Percentiles rank a stretch among this genome's conserved stretches.
Evolutionary conservation across 2,329 filamentous ascomycete species (phyloP).

Genomic region (Bipolaris cookei): DNA sequence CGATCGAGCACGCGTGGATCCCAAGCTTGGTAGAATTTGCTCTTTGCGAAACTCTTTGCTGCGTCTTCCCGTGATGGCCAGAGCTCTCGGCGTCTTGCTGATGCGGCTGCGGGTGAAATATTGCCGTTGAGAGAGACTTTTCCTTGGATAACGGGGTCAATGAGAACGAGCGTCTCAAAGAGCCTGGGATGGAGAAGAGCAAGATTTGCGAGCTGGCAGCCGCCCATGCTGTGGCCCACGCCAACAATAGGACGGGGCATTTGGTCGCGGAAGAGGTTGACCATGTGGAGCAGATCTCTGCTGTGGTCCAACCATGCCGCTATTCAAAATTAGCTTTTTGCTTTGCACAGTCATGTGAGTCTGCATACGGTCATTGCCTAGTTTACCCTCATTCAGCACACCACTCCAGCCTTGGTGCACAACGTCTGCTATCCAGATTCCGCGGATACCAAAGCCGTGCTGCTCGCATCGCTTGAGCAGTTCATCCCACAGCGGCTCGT

Average conservation of each 20-base stretch:
- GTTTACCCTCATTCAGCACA: conserved; percentile 72
- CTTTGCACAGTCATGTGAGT: not conserved
- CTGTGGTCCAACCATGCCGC: conserved; percentile 86
- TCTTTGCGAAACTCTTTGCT: conserved; percentile 68
- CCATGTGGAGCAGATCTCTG: conserved; percentile 81
- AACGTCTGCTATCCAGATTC: conserved; percentile 91
- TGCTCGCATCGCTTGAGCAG: conserved; percentile 65
- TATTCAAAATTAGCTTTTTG: conserved; percentile 42
- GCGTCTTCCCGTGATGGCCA: conserved; percentile 82
- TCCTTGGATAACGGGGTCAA: conserved; percentile 80
- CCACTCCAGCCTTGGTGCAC: conserved; percentile 82
- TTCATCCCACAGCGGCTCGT: conserved; percentile 91
- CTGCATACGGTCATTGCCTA: conserved; percentile 82
- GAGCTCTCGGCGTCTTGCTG: conserved; percentile 74
- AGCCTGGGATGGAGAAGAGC: conserved; percentile 81
- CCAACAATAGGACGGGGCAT: conserved; percentile 85
- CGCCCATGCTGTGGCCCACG: conserved; percentile 90
- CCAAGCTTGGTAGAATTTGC: conserved; percentile 81
- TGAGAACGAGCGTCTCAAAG: conserved; percentile 73
- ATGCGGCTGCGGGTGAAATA: conserved; percentile 62
- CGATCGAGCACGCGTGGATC: conserved; percentile 77
- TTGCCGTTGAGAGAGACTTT: conserved; percentile 53
- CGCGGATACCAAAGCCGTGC: conserved; percentile 72
- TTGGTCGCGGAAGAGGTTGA: conserved; percentile 79
- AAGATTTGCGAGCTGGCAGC: conserved; percentile 72